phyloP scores from a whole-genome alignment of 257 asterid species.

The Capsicum rhomboideum region DNA sequence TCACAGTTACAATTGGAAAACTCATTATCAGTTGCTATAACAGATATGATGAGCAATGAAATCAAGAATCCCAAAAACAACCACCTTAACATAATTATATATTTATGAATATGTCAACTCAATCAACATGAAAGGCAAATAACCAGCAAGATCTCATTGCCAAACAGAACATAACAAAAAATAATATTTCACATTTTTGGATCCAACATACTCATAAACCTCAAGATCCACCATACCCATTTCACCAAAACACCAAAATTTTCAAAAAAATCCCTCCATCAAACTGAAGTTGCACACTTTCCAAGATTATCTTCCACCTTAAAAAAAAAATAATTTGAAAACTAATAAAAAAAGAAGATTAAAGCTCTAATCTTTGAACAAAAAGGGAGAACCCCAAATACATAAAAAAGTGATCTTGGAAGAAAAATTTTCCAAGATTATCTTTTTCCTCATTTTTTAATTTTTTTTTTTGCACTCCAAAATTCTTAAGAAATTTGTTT shows the following conservation, averaged over 20 bases:
- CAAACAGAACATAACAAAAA: not conserved
- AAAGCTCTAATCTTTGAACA: not conserved
- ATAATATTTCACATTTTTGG: conserved; percentile 5
- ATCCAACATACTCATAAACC: conserved; percentile 9
- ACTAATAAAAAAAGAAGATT: not conserved
- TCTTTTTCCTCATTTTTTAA: not conserved
- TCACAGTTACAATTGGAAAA: conserved; percentile 17
- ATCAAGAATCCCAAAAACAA: conserved; percentile 18
- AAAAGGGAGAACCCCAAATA: not conserved
- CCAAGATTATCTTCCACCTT: not conserved
- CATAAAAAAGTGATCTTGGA: not conserved
- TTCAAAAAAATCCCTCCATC: not conserved
- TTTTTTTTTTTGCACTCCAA: not conserved
- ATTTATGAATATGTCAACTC: not conserved
- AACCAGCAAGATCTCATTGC: conserved; percentile 9
- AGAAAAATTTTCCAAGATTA: not conserved
- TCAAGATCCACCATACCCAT: conserved; percentile 15
- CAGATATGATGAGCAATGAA: conserved; percentile 8
- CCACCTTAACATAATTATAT: conserved; percentile 10
- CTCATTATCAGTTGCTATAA: conserved; percentile 17
- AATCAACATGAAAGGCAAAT: conserved; percentile 2
- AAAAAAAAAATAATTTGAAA: not conserved
- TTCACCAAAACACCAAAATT: not conserved
- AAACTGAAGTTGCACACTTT: not conserved
- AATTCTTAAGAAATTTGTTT: not conserved